phyloP scores from a whole-genome alignment of 2,329 filamentous ascomycete species.

The Lecanicillium sp. region DNA sequence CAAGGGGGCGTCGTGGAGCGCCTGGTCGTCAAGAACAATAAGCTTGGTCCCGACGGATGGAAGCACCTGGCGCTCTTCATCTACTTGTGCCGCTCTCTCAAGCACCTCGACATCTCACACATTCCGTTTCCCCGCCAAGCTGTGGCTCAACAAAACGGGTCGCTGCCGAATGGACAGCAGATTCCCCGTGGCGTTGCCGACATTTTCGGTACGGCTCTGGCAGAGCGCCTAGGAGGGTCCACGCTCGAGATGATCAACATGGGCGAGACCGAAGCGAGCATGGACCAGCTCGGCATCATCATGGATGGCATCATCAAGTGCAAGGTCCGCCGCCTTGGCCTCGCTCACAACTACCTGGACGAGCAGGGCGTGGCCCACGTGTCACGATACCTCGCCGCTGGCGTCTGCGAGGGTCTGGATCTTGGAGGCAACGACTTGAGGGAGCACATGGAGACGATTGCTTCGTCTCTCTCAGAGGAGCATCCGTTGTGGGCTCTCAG shows the following conservation, averaged over 20 bases:
- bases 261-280: constrained; percentile 66
- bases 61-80: constrained; percentile 83
- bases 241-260: constrained; percentile 77
- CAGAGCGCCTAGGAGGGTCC: constrained; percentile 66
- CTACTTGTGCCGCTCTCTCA: constrained; percentile 81
- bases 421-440: constrained; percentile 73
- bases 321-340: constrained; percentile 68
- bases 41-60: constrained; percentile 83
- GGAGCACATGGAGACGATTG: constrained; percentile 46
- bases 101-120: constrained; percentile 78
- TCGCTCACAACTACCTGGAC: constrained; percentile 76
- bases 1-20: constrained; percentile 75
- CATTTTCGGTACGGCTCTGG: constrained; percentile 67
- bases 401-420: constrained; percentile 80
- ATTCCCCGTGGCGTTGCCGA: constrained; percentile 36
- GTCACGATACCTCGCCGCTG: constrained; percentile 64
- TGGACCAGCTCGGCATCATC: constrained; percentile 64
- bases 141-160: constrained; percentile 18
- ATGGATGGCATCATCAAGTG: constrained; percentile 77
- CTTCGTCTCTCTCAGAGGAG: constrained; percentile 41
- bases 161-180: constrained; percentile 24
- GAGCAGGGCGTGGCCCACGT: constrained; percentile 68
- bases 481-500: constrained; percentile 72
- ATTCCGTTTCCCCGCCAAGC: constrained; percentile 61
- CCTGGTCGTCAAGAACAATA: constrained; percentile 85